phyloP scores from a whole-genome alignment of 2,329 filamentous ascomycete genomes.

The Aureobasidium sp. region DNA sequence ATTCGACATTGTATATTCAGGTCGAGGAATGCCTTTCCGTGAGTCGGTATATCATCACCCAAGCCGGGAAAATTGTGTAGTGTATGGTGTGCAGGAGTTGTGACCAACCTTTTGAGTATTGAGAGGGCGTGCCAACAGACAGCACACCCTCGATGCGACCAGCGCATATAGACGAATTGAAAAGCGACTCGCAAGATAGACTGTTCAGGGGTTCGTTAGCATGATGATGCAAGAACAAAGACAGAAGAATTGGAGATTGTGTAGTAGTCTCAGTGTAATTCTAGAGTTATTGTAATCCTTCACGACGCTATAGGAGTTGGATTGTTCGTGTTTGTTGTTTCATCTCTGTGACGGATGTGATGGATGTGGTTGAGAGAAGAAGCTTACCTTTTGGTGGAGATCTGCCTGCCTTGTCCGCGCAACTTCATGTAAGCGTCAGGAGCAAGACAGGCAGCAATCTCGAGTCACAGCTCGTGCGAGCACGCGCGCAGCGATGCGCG shows the following conservation, averaged over 20 bases:
- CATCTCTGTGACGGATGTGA: slow-evolving; percentile 14
- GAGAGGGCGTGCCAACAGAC: background rate
- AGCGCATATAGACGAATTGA: background rate
- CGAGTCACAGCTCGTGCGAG: background rate
- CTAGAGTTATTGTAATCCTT: slow-evolving; percentile 46
- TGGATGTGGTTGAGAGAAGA: background rate
- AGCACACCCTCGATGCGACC: background rate
- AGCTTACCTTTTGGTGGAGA: background rate
- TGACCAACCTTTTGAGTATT: slow-evolving; percentile 15
- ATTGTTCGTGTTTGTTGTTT: slow-evolving; percentile 43
- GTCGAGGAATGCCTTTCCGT: slow-evolving; percentile 59
- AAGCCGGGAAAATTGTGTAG: slow-evolving; percentile 3
- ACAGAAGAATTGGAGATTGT: background rate
- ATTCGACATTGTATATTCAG: slow-evolving; percentile 58
- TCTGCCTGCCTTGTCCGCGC: background rate
- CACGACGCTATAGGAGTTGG: slow-evolving; percentile 49
- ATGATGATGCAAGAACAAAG: background rate
- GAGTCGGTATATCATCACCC: slow-evolving; percentile 55
- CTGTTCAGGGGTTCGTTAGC: slow-evolving; percentile 4
- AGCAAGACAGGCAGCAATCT: background rate
- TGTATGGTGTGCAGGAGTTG: background rate
- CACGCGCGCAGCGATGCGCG: background rate
- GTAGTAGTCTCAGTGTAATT: slow-evolving; percentile 45
- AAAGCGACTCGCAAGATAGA: background rate
- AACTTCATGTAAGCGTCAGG: background rate